These are phyloP conservation scores for Phytophthora pistaciae DNA, from an alignment of 352 stramenopile species.

Conservation along the genomic window DNA sequence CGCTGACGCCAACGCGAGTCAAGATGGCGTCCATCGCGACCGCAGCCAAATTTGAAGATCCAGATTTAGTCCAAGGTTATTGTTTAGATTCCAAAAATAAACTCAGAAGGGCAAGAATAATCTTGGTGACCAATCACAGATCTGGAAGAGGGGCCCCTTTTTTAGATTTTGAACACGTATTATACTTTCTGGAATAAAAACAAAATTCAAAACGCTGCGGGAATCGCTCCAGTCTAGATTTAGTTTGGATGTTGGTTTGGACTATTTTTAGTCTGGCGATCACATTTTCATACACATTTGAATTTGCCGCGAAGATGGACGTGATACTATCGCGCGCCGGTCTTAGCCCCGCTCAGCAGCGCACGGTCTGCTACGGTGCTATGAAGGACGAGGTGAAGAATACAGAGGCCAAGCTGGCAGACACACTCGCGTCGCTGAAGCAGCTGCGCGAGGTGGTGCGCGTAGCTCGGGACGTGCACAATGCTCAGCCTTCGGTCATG, in stretches of 20 bases:
- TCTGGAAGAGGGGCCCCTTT: no score
- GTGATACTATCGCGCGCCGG: not conserved
- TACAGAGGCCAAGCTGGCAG: not conserved
- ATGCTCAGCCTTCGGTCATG: not conserved
- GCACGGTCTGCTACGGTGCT: not conserved
- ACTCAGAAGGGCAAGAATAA: no score
- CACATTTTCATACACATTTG: no score
- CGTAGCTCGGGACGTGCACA: not conserved
- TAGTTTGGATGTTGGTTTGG: no score
- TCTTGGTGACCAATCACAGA: no score
- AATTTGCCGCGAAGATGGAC: not conserved
- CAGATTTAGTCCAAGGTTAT: no score
- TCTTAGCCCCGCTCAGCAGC: not conserved
- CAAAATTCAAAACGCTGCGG: no score
- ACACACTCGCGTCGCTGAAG: not conserved
- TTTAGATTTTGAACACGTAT: no score
- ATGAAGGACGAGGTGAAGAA: not conserved
- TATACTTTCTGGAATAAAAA: no score
- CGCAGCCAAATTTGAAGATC: not conserved
- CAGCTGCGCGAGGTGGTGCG: not conserved
- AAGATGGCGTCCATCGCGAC: not conserved
- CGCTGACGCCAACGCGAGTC: not conserved
- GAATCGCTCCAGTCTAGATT: no score
- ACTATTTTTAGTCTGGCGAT: no score
- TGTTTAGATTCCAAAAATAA: no score